phyloP scores from a whole-genome alignment of 2,329 filamentous ascomycete genomes.

The Alternaria infectoria region DNA sequence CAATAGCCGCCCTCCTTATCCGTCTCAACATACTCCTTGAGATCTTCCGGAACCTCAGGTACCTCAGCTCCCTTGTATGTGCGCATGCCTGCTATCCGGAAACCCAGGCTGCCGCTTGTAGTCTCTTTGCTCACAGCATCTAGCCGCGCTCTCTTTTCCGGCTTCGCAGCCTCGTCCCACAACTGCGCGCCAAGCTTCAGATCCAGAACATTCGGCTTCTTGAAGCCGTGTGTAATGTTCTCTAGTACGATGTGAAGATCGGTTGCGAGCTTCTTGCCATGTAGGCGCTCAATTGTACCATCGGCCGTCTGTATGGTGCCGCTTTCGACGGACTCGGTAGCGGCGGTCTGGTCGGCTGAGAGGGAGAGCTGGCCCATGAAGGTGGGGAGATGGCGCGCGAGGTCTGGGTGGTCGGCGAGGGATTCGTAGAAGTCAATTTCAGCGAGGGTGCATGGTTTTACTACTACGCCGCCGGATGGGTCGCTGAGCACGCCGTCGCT shows the following conservation, averaged over 20 bases:
- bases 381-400: constrained; percentile 80
- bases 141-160: constrained; percentile 63
- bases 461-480: constrained; percentile 80
- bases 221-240: constrained; percentile 82
- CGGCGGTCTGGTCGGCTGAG: constrained; percentile 26
- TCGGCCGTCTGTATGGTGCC: constrained; percentile 36
- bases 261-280: constrained; percentile 72
- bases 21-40: constrained; percentile 43
- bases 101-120: constrained; percentile 66
- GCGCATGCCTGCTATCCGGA: constrained; percentile 71
- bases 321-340: constrained; percentile 26
- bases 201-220: constrained; percentile 86
- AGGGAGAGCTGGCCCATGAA: constrained; percentile 82
- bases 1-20: constrained; percentile 61
- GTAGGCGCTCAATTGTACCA: constrained; percentile 48
- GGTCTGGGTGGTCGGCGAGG: constrained; percentile 70
- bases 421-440: constrained; percentile 92
- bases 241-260: constrained; percentile 82
- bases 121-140: constrained; percentile 66
- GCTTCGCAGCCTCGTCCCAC: constrained; percentile 75
- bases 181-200: constrained; percentile 86
- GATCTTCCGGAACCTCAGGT: constrained; percentile 27
- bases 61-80: constrained; percentile 54
- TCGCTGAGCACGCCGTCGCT: constrained; percentile 93
- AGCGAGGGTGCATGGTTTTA: constrained; percentile 87